Evolutionary conservation across 2,329 filamentous ascomycete species (phyloP), one percentile per base, ranked within the genome.

Genomic region (Phialophora expanda): DNA sequence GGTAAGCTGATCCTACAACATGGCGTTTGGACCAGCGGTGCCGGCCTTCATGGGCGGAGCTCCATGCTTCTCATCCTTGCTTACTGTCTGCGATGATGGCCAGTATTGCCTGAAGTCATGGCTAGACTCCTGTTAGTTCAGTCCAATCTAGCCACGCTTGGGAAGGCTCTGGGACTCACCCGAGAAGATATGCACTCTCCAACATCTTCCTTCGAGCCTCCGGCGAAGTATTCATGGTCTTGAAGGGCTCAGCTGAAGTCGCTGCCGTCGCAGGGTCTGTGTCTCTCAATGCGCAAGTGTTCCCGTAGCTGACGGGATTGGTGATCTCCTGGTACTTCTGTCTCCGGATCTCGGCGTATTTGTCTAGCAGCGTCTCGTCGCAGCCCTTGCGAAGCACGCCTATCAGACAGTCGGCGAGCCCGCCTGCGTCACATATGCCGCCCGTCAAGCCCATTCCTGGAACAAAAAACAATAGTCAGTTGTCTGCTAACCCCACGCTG

Each of bases 371-470:
- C 6, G 61, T 67, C 4, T 79, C 76, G 64, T 78, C 76, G 4
- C 77, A 76, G 6, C 75, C 66, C 1, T 75, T 76, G 4, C 75
- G 73, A 60, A 80, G 74, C 20, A 81, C 78, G 1, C 79, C 80
- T 17, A 76, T 73, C 11, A 89, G 78, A 70, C 86, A 87, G 70
- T 89, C 86, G 66, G 82, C 86, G 5, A 89, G 79, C 0, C 85
- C 85, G 11, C 85, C 86, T 2, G 87, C 82, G 69, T 89, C 87
- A n/a, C 86, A 84, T 62, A 89, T 85, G 0, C 87, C 87, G 5
- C 86, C 86, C 0, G 86, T 88, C 59, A 89, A 82, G 1, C 87
- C 87, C n/a, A 89, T 78, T 0, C 87, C 86, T 57, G 86, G 86
- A 75, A 81, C n/a, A 9, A 17, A 20, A 1, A 30, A 11, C 48